These are phyloP conservation scores for Zymoseptoria ardabiliae DNA, from an alignment of 2,329 filamentous ascomycete species.

Conservation along the genomic window DNA sequence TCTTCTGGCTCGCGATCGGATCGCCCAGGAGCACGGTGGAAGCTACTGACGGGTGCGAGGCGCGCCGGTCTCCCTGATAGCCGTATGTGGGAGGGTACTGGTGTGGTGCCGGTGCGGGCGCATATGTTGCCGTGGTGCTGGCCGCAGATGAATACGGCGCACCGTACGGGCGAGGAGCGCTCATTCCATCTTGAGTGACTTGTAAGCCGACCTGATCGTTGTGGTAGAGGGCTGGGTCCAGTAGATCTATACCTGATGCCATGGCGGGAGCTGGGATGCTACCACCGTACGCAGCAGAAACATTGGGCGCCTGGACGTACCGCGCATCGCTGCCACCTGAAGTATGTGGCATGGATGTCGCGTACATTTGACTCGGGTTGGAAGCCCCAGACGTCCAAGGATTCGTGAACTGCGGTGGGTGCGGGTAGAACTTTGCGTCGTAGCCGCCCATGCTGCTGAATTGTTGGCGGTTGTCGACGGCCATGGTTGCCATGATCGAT, in stretches of 20 bases:
- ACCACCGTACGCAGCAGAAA: slow-evolving; percentile 52
- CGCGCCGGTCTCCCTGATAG: slow-evolving; percentile 59
- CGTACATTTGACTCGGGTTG: slow-evolving; percentile 56
- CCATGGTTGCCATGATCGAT: slow-evolving; percentile 70
- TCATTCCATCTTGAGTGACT: slow-evolving; percentile 66
- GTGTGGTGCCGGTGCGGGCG: slow-evolving; percentile 54
- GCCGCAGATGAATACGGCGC: slow-evolving; percentile 63
- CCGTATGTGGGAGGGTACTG: slow-evolving; percentile 62
- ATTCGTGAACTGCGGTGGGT: slow-evolving; percentile 74
- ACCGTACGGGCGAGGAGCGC: slow-evolving; percentile 60
- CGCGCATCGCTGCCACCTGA: slow-evolving; percentile 47
- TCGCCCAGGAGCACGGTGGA: slow-evolving; percentile 46
- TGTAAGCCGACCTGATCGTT: slow-evolving; percentile 55
- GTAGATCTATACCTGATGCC: slow-evolving; percentile 57
- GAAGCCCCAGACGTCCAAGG: slow-evolving; percentile 65
- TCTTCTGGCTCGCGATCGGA: slow-evolving; percentile 37
- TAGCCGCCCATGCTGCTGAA: slow-evolving; percentile 68
- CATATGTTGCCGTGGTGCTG: slow-evolving; percentile 61
- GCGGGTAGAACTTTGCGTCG: slow-evolving; percentile 67
- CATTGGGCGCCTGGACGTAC: slow-evolving; percentile 25
- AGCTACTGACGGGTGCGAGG: slow-evolving; percentile 76
- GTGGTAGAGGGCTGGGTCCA: slow-evolving; percentile 51
- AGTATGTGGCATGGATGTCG: slow-evolving; percentile 55
- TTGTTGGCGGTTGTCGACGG: slow-evolving; percentile 79
- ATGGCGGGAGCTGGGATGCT: slow-evolving; percentile 64